Evolutionary conservation across 768 basidiomycete genomes (phyloP).

Genomic region (Rhodosporidiobolus odoratus): DNA sequence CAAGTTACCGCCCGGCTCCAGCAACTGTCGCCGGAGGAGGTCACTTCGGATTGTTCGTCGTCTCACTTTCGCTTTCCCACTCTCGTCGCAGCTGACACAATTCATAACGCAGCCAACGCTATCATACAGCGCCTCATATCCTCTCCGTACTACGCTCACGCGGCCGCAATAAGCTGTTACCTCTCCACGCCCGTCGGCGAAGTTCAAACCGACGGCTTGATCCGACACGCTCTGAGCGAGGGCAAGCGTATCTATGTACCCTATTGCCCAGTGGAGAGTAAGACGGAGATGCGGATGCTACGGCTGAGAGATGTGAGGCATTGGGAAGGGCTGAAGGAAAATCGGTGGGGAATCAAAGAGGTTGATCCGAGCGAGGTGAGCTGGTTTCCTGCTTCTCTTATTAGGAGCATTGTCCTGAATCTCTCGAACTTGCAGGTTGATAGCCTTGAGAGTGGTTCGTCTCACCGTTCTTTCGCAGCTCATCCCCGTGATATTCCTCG

Average conservation of each 20-base stretch:
- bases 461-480: background rate
- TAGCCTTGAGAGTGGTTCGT: conserved; percentile 16
- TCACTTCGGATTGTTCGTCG: conserved; percentile 11
- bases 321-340: conserved; percentile 17
- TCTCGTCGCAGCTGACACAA: background rate
- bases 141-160: conserved; percentile 15
- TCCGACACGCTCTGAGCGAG: conserved; percentile 18
- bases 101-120: conserved; percentile 9
- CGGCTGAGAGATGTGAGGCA: conserved; percentile 7
- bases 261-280: conserved; percentile 31
- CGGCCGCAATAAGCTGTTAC: conserved; percentile 20
- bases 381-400: background rate
- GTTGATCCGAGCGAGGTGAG: conserved; percentile 25
- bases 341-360: conserved; percentile 33
- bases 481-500: background rate
- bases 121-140: conserved; percentile 15
- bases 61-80: background rate
- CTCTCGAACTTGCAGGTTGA: conserved; percentile 1
- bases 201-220: conserved; percentile 27
- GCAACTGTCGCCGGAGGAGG: background rate
- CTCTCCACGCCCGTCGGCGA: conserved; percentile 24
- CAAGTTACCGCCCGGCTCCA: background rate
- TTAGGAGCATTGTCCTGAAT: background rate
- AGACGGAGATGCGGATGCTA: conserved; percentile 35
- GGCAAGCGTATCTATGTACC: conserved; percentile 33